A percentile compares a stretch with the other conserved stretches of the same genome.
These are phyloP conservation scores for Entamoeba histolytica DNA, from an alignment of 208 protist genomes.

Conservation along the genomic window DNA sequence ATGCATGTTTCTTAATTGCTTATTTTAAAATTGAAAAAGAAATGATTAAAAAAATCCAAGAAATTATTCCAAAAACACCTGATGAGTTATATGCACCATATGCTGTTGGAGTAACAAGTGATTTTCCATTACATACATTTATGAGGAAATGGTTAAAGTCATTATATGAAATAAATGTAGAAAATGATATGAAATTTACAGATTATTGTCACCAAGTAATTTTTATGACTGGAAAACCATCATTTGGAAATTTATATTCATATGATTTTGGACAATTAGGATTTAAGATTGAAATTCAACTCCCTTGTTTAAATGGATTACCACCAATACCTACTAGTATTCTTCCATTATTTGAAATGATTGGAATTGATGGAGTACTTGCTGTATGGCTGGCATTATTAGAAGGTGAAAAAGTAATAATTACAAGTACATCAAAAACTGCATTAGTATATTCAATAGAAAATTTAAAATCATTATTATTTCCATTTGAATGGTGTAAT, in stretches of 20 bases:
- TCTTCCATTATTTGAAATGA: not conserved
- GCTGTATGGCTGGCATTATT: not conserved
- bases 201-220: not conserved
- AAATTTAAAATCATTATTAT: not conserved
- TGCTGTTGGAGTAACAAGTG: not conserved
- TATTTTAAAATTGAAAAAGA: not conserved
- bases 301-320: not conserved
- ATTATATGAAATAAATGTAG: not conserved
- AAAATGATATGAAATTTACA: not conserved
- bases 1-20: not conserved
- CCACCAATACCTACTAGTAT: not conserved
- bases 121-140: not conserved
- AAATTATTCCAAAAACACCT: not conserved
- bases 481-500: not conserved
- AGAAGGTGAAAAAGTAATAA: not conserved
- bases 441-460: not conserved
- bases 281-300: not conserved
- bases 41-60: not conserved
- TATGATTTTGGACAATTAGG: not conserved
- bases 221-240: not conserved
- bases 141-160: not conserved
- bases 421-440: not conserved
- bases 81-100: not conserved
- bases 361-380: not conserved
- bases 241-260: not conserved